These are phyloP conservation scores for Sordariomycetes sp. DNA, from an alignment of 2,329 filamentous ascomycete genomes.

Conservation along the genomic window DNA sequence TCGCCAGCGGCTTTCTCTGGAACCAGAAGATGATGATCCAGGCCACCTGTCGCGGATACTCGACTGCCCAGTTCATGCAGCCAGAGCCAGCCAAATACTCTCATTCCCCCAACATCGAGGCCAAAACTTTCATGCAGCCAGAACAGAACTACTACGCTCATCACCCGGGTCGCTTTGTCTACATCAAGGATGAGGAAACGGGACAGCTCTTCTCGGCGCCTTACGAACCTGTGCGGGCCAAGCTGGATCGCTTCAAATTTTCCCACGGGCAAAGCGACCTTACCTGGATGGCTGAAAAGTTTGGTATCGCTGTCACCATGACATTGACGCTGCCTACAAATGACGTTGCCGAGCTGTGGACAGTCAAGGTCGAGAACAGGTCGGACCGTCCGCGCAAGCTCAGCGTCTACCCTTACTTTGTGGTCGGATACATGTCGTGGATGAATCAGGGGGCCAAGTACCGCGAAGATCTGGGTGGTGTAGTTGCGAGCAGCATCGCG, in stretches of 20 bases:
- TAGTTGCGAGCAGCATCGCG: conserved; percentile 43
- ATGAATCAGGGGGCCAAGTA: conserved; percentile 51
- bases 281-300: conserved; percentile 40
- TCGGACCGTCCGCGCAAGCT: conserved; percentile 33
- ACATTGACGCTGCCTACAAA: conserved; percentile 39
- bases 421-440: conserved; percentile 53
- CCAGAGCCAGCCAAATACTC: conserved; percentile 51
- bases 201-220: conserved; percentile 43
- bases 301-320: conserved; percentile 43
- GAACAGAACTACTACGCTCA: conserved; percentile 51
- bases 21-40: conserved; percentile 55
- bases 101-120: conserved; percentile 48
- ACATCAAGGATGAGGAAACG: conserved; percentile 46
- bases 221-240: conserved; percentile 42
- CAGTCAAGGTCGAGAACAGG: conserved; percentile 39
- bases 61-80: conserved; percentile 51
- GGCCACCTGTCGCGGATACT: conserved; percentile 48
- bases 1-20: conserved; percentile 48
- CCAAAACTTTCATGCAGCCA: conserved; percentile 52
- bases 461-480: conserved; percentile 34
- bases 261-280: conserved; percentile 46
- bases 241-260: conserved; percentile 38
- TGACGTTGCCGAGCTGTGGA: conserved; percentile 48
- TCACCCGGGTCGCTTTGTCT: conserved; percentile 50
- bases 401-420: conserved; percentile 47